A percentile compares a stretch with the other conserved stretches of the same genome.
These are phyloP conservation scores for Haplosporangium sp. DNA, from an alignment of 371 early-diverging fungal species.

Conservation along the genomic window DNA sequence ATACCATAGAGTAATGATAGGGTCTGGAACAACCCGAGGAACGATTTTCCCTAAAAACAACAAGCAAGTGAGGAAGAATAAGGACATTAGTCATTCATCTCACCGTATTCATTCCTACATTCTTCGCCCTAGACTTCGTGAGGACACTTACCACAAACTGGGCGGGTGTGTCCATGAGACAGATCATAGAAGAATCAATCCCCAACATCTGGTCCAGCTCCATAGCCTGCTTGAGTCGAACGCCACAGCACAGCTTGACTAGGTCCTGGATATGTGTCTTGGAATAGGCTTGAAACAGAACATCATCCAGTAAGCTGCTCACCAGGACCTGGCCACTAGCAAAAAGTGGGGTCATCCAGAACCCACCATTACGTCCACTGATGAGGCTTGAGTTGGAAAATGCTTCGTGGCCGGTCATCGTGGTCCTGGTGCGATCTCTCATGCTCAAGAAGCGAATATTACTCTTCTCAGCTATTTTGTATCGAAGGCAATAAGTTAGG, in stretches of 20 bases:
- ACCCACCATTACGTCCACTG: conserved; percentile 2
- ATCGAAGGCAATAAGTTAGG: not conserved
- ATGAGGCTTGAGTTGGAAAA: not conserved
- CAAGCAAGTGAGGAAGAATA: not conserved
- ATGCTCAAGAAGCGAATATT: conserved; percentile 63
- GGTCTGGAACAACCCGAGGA: conserved; percentile 55
- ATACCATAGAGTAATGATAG: conserved; percentile 57
- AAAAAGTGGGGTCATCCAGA: conserved; percentile 58
- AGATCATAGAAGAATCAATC: conserved; percentile 53
- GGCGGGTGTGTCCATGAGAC: conserved; percentile 52
- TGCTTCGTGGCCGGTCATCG: not conserved
- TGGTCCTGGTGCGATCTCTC: conserved; percentile 5
- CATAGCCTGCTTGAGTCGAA: conserved; percentile 56
- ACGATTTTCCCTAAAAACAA: conserved; percentile 49
- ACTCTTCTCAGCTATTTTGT: conserved; percentile 51
- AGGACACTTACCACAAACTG: conserved; percentile 43
- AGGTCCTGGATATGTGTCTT: conserved; percentile 63
- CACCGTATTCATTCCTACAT: too few species aligned
- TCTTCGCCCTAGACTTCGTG: too few species aligned
- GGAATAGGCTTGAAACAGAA: conserved; percentile 62
- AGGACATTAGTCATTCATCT: not conserved
- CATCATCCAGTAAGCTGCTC: conserved; percentile 57
- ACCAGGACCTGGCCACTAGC: conserved; percentile 64
- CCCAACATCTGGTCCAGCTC: conserved; percentile 45
- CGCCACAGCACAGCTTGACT: conserved; percentile 63